Percentiles rank a stretch among this genome's conserved stretches.
Conservation (phyloP, 1,284 basidiomycete species). For the Puccinia coronata region DNA sequence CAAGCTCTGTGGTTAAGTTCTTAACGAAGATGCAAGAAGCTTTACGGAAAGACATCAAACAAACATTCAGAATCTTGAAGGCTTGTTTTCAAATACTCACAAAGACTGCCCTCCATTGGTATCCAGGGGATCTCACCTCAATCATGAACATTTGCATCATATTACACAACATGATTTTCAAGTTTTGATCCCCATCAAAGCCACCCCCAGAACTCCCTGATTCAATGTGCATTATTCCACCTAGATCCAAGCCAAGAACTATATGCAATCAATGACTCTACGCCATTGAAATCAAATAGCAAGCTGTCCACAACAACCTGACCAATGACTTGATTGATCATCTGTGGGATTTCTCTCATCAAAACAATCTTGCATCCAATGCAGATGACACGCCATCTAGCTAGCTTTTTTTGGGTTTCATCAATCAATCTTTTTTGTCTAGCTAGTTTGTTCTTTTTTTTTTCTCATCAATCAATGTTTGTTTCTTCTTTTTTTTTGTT, state of each 20-base stretch:
- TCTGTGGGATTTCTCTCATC: too few relatives aligned
- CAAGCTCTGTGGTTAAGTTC: background rate
- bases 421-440: too few relatives aligned
- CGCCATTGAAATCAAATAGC: background rate
- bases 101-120: background rate
- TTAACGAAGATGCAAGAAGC: slow-evolving; percentile 6
- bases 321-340: background rate
- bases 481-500: too few relatives aligned
- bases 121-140: background rate
- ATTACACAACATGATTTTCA: slow-evolving; percentile 11
- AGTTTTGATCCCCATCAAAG: background rate
- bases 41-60: background rate
- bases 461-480: too few relatives aligned
- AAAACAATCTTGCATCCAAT: too few relatives aligned
- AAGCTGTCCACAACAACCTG: background rate
- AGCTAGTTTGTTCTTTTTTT: too few relatives aligned
- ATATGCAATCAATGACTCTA: background rate
- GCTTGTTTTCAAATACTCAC: background rate
- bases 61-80: background rate
- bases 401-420: background rate
- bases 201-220: background rate
- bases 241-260: background rate
- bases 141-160: slow-evolving; percentile 20
- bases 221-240: background rate
- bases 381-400: background rate